Conservation (phyloP, 495 filamentous ascomycete species). For the Parmelia sp. region DNA sequence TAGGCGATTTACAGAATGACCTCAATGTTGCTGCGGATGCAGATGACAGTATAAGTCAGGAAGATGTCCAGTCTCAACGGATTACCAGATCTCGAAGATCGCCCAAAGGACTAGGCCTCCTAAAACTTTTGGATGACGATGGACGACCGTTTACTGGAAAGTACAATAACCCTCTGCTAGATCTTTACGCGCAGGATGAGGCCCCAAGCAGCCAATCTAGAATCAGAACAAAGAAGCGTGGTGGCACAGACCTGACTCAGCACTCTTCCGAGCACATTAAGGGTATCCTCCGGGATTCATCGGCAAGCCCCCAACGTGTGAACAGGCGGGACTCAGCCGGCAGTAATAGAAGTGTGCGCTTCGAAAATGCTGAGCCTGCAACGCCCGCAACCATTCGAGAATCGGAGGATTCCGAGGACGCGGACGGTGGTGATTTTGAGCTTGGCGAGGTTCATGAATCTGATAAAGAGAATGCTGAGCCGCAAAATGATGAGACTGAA, state of each 20-base stretch:
- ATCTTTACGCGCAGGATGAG: constrained; percentile 19
- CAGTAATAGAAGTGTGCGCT: constrained; percentile 26
- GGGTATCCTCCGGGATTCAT: constrained; percentile 12
- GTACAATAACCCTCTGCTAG: constrained; percentile 31
- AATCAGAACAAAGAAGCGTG: constrained; percentile 13
- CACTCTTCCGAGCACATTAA: neutral
- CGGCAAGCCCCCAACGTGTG: constrained; percentile 11
- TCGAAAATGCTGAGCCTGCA: constrained; percentile 26
- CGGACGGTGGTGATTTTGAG: constrained; percentile 29
- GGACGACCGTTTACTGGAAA: constrained; percentile 28
- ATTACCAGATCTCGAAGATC: constrained; percentile 12
- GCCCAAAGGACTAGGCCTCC: constrained; percentile 17
- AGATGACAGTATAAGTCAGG: neutral
- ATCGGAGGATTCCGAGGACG: constrained; percentile 33
- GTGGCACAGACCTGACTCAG: constrained; percentile 1
- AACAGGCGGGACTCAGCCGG: constrained; percentile 18
- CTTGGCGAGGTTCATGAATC: constrained; percentile 22
- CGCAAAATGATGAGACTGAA: constrained; percentile 12
- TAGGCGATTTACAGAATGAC: constrained; percentile 41
- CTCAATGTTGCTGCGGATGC: constrained; percentile 14
- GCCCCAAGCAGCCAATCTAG: constrained; percentile 12
- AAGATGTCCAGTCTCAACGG: constrained; percentile 12
- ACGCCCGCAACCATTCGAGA: constrained; percentile 29
- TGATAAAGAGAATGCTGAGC: constrained; percentile 28
- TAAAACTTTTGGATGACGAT: constrained; percentile 32